These are phyloP conservation scores for Pistacia atlantica DNA, from an alignment of 345 rosid species.

Conservation along the genomic window DNA sequence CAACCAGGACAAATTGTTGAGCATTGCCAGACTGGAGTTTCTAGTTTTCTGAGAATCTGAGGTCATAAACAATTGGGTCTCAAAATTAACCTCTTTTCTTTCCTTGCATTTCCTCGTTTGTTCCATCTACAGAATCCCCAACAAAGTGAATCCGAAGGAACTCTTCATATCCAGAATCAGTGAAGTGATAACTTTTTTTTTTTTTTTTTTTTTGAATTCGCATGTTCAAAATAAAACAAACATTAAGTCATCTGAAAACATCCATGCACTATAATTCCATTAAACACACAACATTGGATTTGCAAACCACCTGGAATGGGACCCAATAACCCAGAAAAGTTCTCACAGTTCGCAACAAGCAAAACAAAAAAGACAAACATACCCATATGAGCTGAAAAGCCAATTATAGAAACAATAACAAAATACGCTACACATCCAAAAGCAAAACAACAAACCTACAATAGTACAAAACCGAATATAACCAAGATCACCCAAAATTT, in stretches of 20 bases:
- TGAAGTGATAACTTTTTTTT: background rate
- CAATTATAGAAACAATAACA: conserved; percentile 20
- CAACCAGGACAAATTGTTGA: conserved; percentile 1
- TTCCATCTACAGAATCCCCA: conserved; percentile 7
- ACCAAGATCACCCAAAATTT: conserved; percentile 21
- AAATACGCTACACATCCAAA: conserved; percentile 23
- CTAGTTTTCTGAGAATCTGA: background rate
- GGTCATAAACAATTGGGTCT: background rate
- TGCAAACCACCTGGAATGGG: conserved; percentile 31
- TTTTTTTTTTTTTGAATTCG: conserved; percentile 23
- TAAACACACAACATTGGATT: conserved; percentile 9
- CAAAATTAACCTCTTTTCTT: conserved; percentile 7
- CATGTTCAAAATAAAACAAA: conserved; percentile 26
- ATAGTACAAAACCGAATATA: conserved; percentile 22
- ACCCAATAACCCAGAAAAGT: conserved; percentile 32
- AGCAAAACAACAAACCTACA: conserved; percentile 25
- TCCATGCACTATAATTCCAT: conserved; percentile 17
- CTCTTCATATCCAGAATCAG: background rate
- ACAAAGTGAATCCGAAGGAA: background rate
- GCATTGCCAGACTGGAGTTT: background rate
- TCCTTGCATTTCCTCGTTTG: conserved; percentile 2
- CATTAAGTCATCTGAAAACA: conserved; percentile 19
- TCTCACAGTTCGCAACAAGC: conserved; percentile 23
- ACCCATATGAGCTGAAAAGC: conserved; percentile 21
- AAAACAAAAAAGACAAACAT: conserved; percentile 26